These are phyloP conservation scores for Bacterosira constricta DNA, from an alignment of 108 stramenopile species.

Conservation along the genomic window DNA sequence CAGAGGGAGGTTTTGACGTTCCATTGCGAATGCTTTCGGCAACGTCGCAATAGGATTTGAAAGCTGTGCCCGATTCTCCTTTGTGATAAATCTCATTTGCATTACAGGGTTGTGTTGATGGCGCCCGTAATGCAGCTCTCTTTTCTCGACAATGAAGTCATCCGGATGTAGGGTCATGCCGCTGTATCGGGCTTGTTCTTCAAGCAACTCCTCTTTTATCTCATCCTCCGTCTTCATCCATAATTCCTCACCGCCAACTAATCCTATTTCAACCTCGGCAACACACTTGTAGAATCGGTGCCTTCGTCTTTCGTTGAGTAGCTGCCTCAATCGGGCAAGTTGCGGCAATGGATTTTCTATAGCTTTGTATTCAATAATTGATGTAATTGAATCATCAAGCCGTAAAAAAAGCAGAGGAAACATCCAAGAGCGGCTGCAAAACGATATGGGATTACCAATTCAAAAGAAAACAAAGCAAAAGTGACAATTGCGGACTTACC, in stretches of 20 bases:
- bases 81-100: slow-evolving; percentile 72
- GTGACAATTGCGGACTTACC: slow-evolving; percentile 49
- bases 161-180: slow-evolving; percentile 33
- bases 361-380: slow-evolving; percentile 49
- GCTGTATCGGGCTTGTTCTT: slow-evolving; percentile 2
- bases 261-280: slow-evolving; percentile 24
- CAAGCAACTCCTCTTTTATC: slow-evolving; percentile 46
- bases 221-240: slow-evolving; percentile 42
- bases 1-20: slow-evolving; percentile 21
- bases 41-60: slow-evolving; percentile 40
- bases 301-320: slow-evolving; percentile 45
- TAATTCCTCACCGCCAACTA: slow-evolving; percentile 18
- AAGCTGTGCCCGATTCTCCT: slow-evolving; percentile 40
- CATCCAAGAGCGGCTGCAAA: background rate
- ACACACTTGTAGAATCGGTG: slow-evolving; percentile 72
- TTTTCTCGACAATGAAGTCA: slow-evolving; percentile 73
- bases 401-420: slow-evolving; percentile 55
- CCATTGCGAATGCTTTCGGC: slow-evolving; percentile 47
- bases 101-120: slow-evolving; percentile 67
- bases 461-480: background rate
- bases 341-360: slow-evolving; percentile 16
- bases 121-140: slow-evolving; percentile 67
- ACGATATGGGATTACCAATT: background rate
- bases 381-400: slow-evolving; percentile 62
- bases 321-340: slow-evolving; percentile 49